Evolutionary conservation across 192 early-diverging fungal genomes (phyloP).

Genomic region (Gryganskiella cystojenkinii): DNA sequence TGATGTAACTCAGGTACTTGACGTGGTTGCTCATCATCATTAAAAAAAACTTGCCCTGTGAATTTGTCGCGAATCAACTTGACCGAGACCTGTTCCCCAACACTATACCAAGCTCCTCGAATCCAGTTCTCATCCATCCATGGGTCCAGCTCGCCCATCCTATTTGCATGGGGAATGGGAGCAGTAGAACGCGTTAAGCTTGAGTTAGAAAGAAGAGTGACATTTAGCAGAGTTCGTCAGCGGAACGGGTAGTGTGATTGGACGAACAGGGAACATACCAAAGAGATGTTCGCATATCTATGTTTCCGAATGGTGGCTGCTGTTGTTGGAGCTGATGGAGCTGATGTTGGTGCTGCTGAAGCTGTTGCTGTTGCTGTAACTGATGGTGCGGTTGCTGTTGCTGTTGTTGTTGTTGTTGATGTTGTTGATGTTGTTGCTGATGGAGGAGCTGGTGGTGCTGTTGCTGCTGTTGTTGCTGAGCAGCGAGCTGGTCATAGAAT

Average conservation of each 20-base stretch:
- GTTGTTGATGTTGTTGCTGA: constrained; percentile 4
- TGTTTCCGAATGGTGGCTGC: too few species aligned
- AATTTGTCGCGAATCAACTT: constrained; percentile 96
- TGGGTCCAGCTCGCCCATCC: constrained; percentile 97
- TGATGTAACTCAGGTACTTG: too few species aligned
- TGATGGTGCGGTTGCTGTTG: too few species aligned
- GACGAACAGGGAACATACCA: too few species aligned
- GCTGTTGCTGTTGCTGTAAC: constrained; percentile 1
- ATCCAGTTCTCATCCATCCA: constrained; percentile 99
- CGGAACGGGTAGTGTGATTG: too few species aligned
- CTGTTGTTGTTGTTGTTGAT: too few species aligned
- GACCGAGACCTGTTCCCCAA: constrained; percentile 89
- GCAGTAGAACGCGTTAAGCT: too few species aligned
- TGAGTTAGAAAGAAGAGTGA: too few species aligned
- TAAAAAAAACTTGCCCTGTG: constrained; percentile 69
- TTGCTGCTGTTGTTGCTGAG: constrained; percentile 4
- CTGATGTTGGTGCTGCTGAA: not conserved
- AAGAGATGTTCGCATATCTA: too few species aligned
- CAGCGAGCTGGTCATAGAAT: constrained; percentile 1
- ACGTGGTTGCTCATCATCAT: not conserved
- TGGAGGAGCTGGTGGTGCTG: not conserved
- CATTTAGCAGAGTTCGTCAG: too few species aligned
- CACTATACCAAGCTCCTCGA: constrained; percentile 82
- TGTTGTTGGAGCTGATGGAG: not conserved
- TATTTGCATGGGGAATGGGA: too few species aligned